Evolutionary conservation across 352 stramenopile genomes (phyloP), one percentile per base, ranked within the genome.

Genomic region (Nothophytophthora sp.): DNA sequence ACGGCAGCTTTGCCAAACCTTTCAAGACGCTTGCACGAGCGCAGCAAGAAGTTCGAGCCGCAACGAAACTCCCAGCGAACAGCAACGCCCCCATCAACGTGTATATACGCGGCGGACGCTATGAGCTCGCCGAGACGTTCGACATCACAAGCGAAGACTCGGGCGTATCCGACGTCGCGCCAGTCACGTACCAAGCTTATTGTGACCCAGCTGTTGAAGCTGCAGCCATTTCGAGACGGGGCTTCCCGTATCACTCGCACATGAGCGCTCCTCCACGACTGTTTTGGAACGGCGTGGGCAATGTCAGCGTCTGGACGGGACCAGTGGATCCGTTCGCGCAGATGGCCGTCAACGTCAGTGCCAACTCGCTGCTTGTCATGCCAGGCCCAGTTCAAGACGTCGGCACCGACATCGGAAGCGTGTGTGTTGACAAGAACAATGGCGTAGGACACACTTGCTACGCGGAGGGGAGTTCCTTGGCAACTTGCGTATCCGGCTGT

Each of bases 101-200:
- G 13, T 72, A 73, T 29, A 55, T 92, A 6, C 73, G 79, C 7
- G 75, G 47, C 1, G 79, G 81, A 0, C 61, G 67, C 3, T 90
- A 92, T 32, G 63, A 73, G 25, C 55, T 92, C 5, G 48, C 49
- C 2, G 42, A 70, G 6, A 90, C 74, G n/a, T 62, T 90, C 16
- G 76, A 89, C 19, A 81, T 90, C 32, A 59, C 55, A 1, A 36
- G 41, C 1, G 40, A 67, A 11, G 79, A 92, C 61, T 73, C 67
- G 0, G 76, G 79, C 12, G 43, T 39, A 12, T 67, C 67, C 0
- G 29, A 34, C 2, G 28, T 55, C 1, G 53, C 70, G 0, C 46
- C 50, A 1, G 67, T 92, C 41, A 85, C 77, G 28, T 92, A 89
- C 46, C 71, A 89, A 55, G 74, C 81, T 12, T 92, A 80, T 50